phyloP scores from a whole-genome alignment of 208 protist species.

The Wallacemonas sp. region DNA sequence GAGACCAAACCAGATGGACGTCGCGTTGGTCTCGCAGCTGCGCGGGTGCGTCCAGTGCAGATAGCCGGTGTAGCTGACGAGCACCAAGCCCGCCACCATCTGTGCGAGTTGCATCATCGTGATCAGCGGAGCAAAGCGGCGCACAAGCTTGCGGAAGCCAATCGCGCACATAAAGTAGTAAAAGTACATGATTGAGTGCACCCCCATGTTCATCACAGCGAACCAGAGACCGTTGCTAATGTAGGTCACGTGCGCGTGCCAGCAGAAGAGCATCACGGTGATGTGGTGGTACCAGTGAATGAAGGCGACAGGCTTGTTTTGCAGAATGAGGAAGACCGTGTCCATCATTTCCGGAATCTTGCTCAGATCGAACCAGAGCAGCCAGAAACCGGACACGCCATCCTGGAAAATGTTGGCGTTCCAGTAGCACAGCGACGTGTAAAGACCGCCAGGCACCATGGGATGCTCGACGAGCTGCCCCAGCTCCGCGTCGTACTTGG shows the following conservation, averaged over 20 bases:
- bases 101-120: slow-evolving; percentile 72
- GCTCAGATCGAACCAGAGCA: slow-evolving; percentile 49
- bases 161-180: slow-evolving; percentile 80
- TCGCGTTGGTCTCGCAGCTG: slow-evolving; percentile 34
- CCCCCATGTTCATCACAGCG: slow-evolving; percentile 81
- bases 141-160: slow-evolving; percentile 38
- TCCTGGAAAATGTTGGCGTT: slow-evolving; percentile 36
- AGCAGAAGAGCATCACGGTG: slow-evolving; percentile 81
- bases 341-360: slow-evolving; percentile 72
- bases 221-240: slow-evolving; percentile 70
- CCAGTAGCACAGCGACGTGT: slow-evolving; percentile 37
- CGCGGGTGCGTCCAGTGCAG: slow-evolving; percentile 32
- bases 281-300: slow-evolving; percentile 89
- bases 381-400: slow-evolving; percentile 39
- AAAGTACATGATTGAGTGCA: slow-evolving; percentile 92
- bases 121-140: slow-evolving; percentile 62
- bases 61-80: slow-evolving; percentile 41
- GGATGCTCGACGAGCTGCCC: slow-evolving; percentile 29
- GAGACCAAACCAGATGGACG: slow-evolving; percentile 33
- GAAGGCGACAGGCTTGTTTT: slow-evolving; percentile 65
- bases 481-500: slow-evolving; percentile 27
- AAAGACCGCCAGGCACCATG: slow-evolving; percentile 32
- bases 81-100: slow-evolving; percentile 78
- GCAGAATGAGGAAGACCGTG: slow-evolving; percentile 63
- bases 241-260: slow-evolving; percentile 47